Conservation (phyloP, 345 rosid species). For the Sonneratia alba region DNA sequence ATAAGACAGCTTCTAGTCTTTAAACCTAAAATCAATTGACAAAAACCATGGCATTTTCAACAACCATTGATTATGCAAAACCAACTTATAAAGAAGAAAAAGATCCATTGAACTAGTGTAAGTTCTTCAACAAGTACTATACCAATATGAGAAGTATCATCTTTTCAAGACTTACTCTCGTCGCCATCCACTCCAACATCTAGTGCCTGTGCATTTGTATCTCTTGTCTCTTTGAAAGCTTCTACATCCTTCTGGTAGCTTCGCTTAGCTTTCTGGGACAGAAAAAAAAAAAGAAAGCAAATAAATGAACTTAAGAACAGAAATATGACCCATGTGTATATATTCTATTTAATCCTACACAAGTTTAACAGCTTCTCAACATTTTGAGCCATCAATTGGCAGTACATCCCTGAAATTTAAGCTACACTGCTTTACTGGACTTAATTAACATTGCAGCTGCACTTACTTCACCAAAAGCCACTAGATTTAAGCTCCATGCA, state of each 20-base stretch:
- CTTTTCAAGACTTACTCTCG: slow-evolving; percentile 34
- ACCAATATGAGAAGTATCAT: background rate
- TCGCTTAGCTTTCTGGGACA: slow-evolving; percentile 72
- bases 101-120: background rate
- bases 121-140: background rate
- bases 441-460: background rate
- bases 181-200: slow-evolving; percentile 39
- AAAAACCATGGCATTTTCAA: background rate
- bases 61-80: background rate
- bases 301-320: background rate
- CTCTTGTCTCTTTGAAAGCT: slow-evolving; percentile 48
- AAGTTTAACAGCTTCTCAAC: background rate
- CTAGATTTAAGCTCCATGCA: background rate
- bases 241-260: slow-evolving; percentile 90
- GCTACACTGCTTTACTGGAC: background rate
- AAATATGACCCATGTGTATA: background rate
- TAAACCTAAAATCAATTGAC: background rate
- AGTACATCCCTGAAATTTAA: background rate
- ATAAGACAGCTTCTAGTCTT: background rate
- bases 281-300: slow-evolving; percentile 1
- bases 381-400: background rate
- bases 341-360: background rate
- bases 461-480: background rate
- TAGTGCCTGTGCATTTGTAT: slow-evolving; percentile 31
- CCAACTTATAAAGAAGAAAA: background rate